Percentiles rank a stretch among this genome's conserved stretches.
Evolutionary conservation across 1,284 basidiomycete genomes (phyloP).

Genomic region (Boletus coffeatus): DNA sequence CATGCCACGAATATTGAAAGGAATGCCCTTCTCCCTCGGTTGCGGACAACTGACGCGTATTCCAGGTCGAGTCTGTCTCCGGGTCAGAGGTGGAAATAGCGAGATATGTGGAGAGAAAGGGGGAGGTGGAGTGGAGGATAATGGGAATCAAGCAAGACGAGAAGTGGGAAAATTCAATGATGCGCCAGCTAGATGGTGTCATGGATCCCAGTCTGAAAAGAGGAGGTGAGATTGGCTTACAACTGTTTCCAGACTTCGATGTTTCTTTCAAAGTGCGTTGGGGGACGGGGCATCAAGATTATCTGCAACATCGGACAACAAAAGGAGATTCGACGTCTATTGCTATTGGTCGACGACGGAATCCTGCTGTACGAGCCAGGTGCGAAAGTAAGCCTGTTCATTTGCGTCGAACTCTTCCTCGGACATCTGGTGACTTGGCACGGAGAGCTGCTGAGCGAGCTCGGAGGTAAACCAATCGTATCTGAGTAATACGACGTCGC

Average conservation of each 20-base stretch:
- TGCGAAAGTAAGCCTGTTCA: conserved; percentile 73
- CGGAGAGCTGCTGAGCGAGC: conserved; percentile 34
- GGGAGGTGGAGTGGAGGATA: conserved; percentile 73
- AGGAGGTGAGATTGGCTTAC: conserved; percentile 39
- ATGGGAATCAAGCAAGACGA: conserved; percentile 82
- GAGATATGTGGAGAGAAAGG: conserved; percentile 51
- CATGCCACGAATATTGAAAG: too few species aligned
- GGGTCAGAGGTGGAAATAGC: conserved; percentile 9
- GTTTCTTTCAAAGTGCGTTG: conserved; percentile 84
- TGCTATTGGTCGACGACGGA: conserved; percentile 50
- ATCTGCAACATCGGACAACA: neutral
- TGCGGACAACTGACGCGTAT: too few species aligned
- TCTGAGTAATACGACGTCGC: conserved; percentile 39
- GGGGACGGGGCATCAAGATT: conserved; percentile 48
- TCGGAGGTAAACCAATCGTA: conserved; percentile 3
- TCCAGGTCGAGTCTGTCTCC: neutral
- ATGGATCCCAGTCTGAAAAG: conserved; percentile 6
- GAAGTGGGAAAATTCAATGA: conserved; percentile 72
- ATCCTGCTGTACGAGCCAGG: conserved; percentile 69
- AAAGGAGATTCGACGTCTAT: conserved; percentile 16
- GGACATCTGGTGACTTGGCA: conserved; percentile 65
- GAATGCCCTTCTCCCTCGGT: too few species aligned
- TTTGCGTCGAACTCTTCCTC: conserved; percentile 86
- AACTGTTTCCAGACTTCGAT: conserved; percentile 90
- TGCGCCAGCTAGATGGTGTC: conserved; percentile 67